A percentile compares a stretch with the other conserved stretches of the same genome.
Conservation (phyloP, 805 yeast species). For the Yarrowia yakushimensis region DNA sequence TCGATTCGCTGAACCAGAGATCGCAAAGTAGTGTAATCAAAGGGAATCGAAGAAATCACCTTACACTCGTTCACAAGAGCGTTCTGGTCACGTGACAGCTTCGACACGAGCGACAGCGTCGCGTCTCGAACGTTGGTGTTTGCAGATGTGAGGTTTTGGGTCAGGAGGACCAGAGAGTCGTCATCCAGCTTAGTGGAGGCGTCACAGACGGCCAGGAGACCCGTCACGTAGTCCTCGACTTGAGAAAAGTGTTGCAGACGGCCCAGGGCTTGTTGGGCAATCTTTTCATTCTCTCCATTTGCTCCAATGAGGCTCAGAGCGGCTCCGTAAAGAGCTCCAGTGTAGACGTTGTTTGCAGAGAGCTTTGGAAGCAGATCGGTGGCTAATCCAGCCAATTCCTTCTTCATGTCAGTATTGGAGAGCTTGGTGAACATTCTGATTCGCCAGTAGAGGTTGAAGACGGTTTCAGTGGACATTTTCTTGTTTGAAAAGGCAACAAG, state of each 20-base stretch:
- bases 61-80: constrained; percentile 27
- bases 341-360: background rate
- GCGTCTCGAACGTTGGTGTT: background rate
- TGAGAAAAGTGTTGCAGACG: background rate
- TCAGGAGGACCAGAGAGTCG: background rate
- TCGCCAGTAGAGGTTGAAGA: constrained; percentile 8
- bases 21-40: constrained; percentile 65
- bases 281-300: background rate
- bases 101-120: background rate
- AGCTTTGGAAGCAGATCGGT: background rate
- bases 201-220: background rate
- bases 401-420: background rate
- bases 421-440: background rate
- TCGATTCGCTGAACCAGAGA: constrained; percentile 70
- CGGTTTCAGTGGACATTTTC: background rate
- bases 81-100: constrained; percentile 5
- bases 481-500: background rate
- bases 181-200: background rate
- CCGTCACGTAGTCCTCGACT: background rate
- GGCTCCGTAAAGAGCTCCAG: constrained; percentile 1
- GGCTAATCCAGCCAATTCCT: background rate
- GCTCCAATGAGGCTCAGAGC: background rate
- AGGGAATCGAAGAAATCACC: constrained; percentile 68
- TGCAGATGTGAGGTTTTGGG: background rate
- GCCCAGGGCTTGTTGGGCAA: background rate